Evolutionary conservation across 306 rosid genomes (phyloP).

Genomic region (Cucumis sativus): DNA sequence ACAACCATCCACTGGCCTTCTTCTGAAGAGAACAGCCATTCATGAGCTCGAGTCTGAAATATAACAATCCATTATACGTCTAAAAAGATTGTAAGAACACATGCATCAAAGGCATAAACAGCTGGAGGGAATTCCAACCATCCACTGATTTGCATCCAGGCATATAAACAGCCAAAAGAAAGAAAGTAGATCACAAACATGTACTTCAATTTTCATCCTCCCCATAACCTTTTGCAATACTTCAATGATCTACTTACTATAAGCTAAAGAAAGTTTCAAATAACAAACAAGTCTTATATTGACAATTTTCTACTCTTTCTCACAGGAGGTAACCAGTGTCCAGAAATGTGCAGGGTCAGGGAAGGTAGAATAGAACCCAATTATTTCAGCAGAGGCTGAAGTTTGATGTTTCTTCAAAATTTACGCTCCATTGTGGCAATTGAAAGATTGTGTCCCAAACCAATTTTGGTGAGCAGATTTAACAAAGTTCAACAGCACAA

Average conservation of each 20-base stretch:
- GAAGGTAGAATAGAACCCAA: neutral
- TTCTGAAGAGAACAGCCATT: conserved; percentile 91
- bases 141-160: neutral
- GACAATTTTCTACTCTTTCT: neutral
- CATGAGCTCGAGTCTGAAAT: conserved; percentile 68
- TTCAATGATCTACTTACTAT: neutral
- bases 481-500: neutral
- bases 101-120: neutral
- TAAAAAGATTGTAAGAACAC: neutral
- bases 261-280: neutral
- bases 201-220: neutral
- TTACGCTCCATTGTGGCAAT: neutral
- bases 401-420: neutral
- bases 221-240: neutral
- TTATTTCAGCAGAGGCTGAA: neutral
- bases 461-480: neutral
- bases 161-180: neutral
- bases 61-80: conserved; percentile 17
- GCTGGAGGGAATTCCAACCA: neutral
- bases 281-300: neutral
- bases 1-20: conserved; percentile 98
- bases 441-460: neutral
- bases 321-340: neutral
- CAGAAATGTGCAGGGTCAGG: neutral
- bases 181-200: neutral